phyloP scores from a whole-genome alignment of 768 basidiomycete species.

The Suillus sp. region DNA sequence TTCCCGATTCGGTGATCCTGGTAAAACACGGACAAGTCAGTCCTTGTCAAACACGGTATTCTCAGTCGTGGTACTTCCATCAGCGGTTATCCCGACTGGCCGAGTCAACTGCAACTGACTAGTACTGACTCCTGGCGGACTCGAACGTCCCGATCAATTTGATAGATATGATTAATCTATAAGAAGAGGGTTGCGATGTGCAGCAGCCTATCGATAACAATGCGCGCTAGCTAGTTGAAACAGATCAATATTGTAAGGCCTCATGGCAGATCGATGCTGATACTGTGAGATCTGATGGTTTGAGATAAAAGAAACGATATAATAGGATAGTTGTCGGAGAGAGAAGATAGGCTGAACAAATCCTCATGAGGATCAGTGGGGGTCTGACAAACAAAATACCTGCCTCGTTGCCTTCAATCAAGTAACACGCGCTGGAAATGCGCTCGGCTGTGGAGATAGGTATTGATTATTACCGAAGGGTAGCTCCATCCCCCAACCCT shows the following conservation, averaged over 20 bases:
- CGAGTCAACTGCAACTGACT: slow-evolving; percentile 18
- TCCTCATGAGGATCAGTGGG: slow-evolving; percentile 12
- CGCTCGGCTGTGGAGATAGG: slow-evolving; percentile 31
- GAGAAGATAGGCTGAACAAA: slow-evolving; percentile 11
- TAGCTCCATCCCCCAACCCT: slow-evolving; percentile 64
- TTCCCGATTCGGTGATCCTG: neutral
- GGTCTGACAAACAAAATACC: slow-evolving; percentile 6
- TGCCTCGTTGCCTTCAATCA: slow-evolving; percentile 25
- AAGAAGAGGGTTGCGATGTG: neutral
- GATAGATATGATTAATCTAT: slow-evolving; percentile 13
- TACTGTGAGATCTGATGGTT: slow-evolving; percentile 11
- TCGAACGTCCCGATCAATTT: slow-evolving; percentile 1
- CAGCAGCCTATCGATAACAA: slow-evolving; percentile 14
- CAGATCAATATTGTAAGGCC: slow-evolving; percentile 12
- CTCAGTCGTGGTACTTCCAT: neutral
- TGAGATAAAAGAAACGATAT: slow-evolving; percentile 16
- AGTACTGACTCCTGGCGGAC: slow-evolving; percentile 12
- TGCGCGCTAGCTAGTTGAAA: slow-evolving; percentile 13
- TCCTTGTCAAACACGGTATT: neutral
- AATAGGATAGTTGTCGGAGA: slow-evolving; percentile 14
- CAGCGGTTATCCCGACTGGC: slow-evolving; percentile 8
- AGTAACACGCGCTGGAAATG: slow-evolving; percentile 32
- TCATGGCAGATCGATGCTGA: slow-evolving; percentile 17
- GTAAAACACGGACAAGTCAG: slow-evolving; percentile 5
- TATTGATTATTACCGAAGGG: slow-evolving; percentile 32